Base-by-base conservation (phyloP, 768 basidiomycete genomes). In the Chiua virens region DNA sequence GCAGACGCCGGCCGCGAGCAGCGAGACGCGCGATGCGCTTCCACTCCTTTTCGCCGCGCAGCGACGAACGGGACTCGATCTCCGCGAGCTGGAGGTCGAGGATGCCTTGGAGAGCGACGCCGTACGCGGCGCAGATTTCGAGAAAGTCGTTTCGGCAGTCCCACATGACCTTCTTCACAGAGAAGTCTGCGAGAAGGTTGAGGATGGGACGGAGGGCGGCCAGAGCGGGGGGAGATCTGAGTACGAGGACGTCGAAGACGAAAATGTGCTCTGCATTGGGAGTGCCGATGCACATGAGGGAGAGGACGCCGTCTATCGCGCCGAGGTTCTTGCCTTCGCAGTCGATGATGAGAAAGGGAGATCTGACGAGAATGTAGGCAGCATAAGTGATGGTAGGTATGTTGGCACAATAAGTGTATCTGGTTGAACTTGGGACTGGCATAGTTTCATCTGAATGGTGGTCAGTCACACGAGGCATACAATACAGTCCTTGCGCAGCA, bases 61-160 rank as follows among this genome's bases (percentile, higher is more conserved):
- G 41, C 11, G 54, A 39, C 9, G 38, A 8, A 21, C 72, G 67
- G 0, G 68, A 69, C 28, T 55, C 47, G 46, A 74, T 64, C 50
- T 75, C 75, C 3, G 66, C 75, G 14, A 77, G 61, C 50, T 76
- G 75, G 25, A 77, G 63, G 52, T 77, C 75, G 11, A 76, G 51
- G 10, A 77, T 65, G 14, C 65, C 63, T 10, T 59, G 54, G 21
- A 77, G 53, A 0, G 42, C 23, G 21, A 72, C 58, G 2, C 64
- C 62, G 28, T 71, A 71, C 1, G 54, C 42, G 17, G 62, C 45
- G 9, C 25, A 54, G 4, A 77, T 60, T 52, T 76, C 75, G 30
- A 69, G 57, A 57, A 60, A 73, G 56, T 76, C 75, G 58, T 69
- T 69, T 2, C 75, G 65, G 11, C 74, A 74, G 54, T 77, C 75